These are phyloP conservation scores for Cyclotella cryptica DNA, from an alignment of 108 stramenopile species.

Conservation along the genomic window DNA sequence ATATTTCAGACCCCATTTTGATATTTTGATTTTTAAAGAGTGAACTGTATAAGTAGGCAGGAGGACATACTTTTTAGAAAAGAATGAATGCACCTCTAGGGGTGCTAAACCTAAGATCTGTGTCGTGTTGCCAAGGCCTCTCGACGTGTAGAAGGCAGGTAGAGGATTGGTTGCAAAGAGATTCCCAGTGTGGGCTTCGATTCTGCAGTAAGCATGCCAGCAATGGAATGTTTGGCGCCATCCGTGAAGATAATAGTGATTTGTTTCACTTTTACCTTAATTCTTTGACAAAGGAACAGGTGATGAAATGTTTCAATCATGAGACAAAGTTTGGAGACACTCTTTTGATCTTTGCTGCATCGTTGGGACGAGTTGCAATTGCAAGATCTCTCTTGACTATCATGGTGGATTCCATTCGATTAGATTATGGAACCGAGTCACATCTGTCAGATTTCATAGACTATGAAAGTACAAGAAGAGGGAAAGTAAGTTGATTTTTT, in stretches of 20 bases:
- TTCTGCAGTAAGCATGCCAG: constrained; percentile 7
- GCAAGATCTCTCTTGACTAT: constrained; percentile 18
- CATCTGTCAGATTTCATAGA: constrained; percentile 43
- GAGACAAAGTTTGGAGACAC: constrained; percentile 51
- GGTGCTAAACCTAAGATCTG: neutral
- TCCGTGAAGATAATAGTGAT: constrained; percentile 24
- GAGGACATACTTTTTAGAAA: too few relatives aligned
- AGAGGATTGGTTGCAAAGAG: neutral
- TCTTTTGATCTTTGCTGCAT: constrained; percentile 39
- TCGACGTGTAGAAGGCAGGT: constrained; percentile 6
- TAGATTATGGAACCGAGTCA: neutral
- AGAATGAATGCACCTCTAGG: neutral
- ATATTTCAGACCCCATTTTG: too few relatives aligned
- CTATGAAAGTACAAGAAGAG: constrained; percentile 40
- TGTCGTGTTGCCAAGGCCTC: constrained; percentile 30
- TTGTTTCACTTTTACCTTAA: constrained; percentile 9
- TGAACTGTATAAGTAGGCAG: too few relatives aligned
- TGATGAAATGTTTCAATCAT: constrained; percentile 1
- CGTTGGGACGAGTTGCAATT: constrained; percentile 22
- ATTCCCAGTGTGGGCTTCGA: neutral
- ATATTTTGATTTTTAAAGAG: too few relatives aligned
- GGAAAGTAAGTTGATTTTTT: too few relatives aligned
- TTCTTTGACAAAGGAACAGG: neutral
- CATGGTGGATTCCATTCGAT: neutral
- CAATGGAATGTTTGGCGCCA: constrained; percentile 32